These are phyloP conservation scores for Aspergillus vadensis DNA, from an alignment of 2,329 filamentous ascomycete species.

Conservation along the genomic window DNA sequence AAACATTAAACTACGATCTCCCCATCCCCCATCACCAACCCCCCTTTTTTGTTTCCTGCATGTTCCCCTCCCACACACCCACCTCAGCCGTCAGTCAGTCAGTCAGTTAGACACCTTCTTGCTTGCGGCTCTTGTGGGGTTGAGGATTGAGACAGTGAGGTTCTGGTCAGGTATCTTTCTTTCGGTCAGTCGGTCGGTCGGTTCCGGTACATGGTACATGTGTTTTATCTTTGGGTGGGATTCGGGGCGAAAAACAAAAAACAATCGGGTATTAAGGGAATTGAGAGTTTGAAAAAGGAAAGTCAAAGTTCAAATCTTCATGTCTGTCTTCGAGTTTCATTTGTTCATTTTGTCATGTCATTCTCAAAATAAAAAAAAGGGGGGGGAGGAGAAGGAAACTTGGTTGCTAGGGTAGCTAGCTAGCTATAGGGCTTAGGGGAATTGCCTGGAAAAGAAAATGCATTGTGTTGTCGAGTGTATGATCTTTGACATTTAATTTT, in stretches of 20 bases:
- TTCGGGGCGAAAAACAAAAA: background rate
- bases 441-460: background rate
- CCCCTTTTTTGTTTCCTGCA: background rate
- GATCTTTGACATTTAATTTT: background rate
- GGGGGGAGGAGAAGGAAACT: background rate
- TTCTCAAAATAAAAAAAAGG: background rate
- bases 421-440: background rate
- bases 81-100: background rate
- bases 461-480: background rate
- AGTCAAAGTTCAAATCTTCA: no score
- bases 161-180: constrained; percentile 4
- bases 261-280: background rate
- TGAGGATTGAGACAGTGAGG: background rate
- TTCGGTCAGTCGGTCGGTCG: background rate
- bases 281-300: background rate
- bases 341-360: background rate
- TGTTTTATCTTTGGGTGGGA: background rate
- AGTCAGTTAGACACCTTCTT: background rate
- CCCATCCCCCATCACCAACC: background rate
- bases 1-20: background rate
- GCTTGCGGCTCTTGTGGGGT: background rate
- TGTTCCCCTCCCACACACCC: background rate
- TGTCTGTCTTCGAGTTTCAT: background rate
- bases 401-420: background rate
- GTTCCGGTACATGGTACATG: background rate